Evolutionary conservation across 352 stramenopile species (phyloP).

Genomic region (Peronospora destructor): DNA sequence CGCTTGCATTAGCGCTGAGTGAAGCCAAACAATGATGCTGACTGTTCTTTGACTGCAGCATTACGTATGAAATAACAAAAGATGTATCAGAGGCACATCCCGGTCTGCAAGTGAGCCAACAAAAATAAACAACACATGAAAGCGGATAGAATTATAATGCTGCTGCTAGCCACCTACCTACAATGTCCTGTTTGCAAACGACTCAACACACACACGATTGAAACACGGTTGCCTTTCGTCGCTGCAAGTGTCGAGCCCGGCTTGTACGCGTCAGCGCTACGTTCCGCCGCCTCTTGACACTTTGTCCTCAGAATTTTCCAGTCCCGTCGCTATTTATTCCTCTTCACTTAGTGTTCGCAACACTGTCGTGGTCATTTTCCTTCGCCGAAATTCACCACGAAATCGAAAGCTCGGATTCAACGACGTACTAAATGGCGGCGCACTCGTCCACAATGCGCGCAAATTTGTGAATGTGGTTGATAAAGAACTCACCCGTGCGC

Average conservation of each 20-base stretch:
- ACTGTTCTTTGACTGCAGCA: background rate
- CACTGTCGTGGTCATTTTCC: constrained; percentile 17
- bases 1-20: constrained; percentile 29
- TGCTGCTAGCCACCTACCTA: constrained; percentile 26
- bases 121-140: constrained; percentile 22
- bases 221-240: constrained; percentile 14
- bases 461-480: constrained; percentile 86
- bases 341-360: constrained; percentile 6
- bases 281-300: constrained; percentile 10
- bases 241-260: constrained; percentile 9
- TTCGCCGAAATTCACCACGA: constrained; percentile 2
- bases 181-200: constrained; percentile 18
- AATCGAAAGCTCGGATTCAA: background rate
- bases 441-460: constrained; percentile 83
- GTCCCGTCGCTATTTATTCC: constrained; percentile 15
- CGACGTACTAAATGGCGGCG: constrained; percentile 44
- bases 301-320: constrained; percentile 23
- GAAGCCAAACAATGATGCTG: constrained; percentile 16
- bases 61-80: background rate
- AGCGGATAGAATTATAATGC: constrained; percentile 21
- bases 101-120: background rate
- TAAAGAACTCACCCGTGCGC: constrained; percentile 85
- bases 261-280: constrained; percentile 4
- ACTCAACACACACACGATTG: constrained; percentile 17
- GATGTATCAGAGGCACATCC: constrained; percentile 1